A percentile compares a stretch with the other conserved stretches of the same genome.
Conservation (phyloP, 2,329 filamentous ascomycete species). For the Epichloe uncinata region DNA sequence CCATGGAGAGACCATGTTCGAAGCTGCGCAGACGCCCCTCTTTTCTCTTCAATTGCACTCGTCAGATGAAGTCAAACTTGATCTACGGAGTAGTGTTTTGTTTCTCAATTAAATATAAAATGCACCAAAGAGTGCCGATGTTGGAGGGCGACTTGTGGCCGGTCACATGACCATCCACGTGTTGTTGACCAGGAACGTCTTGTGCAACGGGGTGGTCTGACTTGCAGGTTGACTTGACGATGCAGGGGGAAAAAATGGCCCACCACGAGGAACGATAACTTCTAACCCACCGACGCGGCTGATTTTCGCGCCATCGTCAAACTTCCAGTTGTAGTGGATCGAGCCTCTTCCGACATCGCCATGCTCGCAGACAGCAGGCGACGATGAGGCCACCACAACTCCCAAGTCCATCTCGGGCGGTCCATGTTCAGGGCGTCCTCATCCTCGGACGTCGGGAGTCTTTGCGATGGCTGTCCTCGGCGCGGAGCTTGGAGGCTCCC, state of each 20-base stretch:
- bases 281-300: neutral
- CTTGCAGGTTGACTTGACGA: neutral
- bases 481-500: slow-evolving; percentile 13
- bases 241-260: neutral
- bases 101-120: too few relatives aligned
- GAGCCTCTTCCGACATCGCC: slow-evolving; percentile 7
- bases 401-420: slow-evolving; percentile 14
- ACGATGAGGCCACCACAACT: slow-evolving; percentile 22
- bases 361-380: slow-evolving; percentile 17
- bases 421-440: slow-evolving; percentile 14
- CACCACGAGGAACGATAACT: neutral
- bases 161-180: slow-evolving; percentile 5
- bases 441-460: slow-evolving; percentile 8
- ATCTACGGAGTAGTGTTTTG: too few relatives aligned
- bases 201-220: neutral
- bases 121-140: too few relatives aligned
- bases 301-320: neutral
- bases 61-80: too few relatives aligned
- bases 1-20: too few relatives aligned
- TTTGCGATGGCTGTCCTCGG: slow-evolving; percentile 19
- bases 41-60: too few relatives aligned
- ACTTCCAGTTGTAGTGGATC: neutral
- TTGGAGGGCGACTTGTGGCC: neutral
- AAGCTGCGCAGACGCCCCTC: too few relatives aligned
- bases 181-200: neutral